Percentiles rank a stretch among this genome's conserved stretches.
Evolutionary conservation across 805 yeast genomes (phyloP).

Genomic region (Candida tallmaniae): DNA sequence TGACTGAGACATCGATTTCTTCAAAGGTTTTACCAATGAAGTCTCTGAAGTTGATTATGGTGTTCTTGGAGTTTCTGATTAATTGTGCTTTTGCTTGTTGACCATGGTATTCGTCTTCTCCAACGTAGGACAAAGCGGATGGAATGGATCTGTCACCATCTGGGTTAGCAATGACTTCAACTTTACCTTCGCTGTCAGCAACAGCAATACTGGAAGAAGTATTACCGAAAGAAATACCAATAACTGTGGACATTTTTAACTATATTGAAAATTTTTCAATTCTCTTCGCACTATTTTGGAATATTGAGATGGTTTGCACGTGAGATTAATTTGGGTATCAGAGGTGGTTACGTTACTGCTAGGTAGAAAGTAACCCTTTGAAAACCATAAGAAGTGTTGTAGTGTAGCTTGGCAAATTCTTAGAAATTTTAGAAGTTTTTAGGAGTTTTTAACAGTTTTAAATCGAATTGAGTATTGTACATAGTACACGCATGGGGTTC

Average conservation of each 20-base stretch:
- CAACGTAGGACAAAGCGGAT: conserved; percentile 86
- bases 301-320: neutral
- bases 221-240: conserved; percentile 97
- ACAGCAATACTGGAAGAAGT: conserved; percentile 92
- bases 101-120: conserved; percentile 95
- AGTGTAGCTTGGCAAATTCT: too few relatives aligned
- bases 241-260: conserved; percentile 39
- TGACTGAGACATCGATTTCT: conserved; percentile 60
- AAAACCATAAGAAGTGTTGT: neutral
- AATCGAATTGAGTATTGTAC: neutral
- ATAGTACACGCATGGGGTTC: neutral
- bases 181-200: conserved; percentile 79
- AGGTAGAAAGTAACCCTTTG: too few relatives aligned
- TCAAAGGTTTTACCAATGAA: conserved; percentile 73
- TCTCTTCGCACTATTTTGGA: neutral
- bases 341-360: neutral
- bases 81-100: conserved; percentile 92
- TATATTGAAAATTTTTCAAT: conserved; percentile 2
- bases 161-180: conserved; percentile 97
- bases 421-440: too few relatives aligned
- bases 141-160: conserved; percentile 98
- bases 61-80: conserved; percentile 82
- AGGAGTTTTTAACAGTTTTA: too few relatives aligned
- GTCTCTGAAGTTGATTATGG: conserved; percentile 90
- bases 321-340: neutral